Base-by-base conservation (phyloP, 352 stramenopile species). In the Phytophthora rubi region DNA sequence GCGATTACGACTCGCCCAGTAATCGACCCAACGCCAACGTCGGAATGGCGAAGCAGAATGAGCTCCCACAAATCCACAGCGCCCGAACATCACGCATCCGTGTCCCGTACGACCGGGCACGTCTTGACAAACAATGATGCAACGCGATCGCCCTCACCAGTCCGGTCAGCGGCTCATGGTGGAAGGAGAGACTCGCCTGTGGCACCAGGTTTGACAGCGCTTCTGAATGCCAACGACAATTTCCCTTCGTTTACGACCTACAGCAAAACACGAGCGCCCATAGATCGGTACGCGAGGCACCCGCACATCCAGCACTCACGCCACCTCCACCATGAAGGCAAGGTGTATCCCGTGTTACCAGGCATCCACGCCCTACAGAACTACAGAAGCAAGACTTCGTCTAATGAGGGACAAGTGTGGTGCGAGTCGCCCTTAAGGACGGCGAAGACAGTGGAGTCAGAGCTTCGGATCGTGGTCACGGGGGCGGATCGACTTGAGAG, bases 331-430 rank as follows among this genome's bases (percentile, higher is more conserved):
- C 28, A 57, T 13, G 37, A 66, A 13, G 48, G 59, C 9, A 61
- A 67, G 4, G 35, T 59, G 18, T 70, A 65, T 49, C 65, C 70
- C 18, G 7, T 71, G 7, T 37, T 73, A 39, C 70, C 70, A 39
- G 28, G 65, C 4, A 63, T 77, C 9, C 59, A 64, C 10, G 45
- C 37, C 0, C 39, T 74, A 16, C 54, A 73, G 35, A 66, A 47
- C 54, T 65, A 65, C 37, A 52, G 51, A n/a, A 53, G 9, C 18
- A 45, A 16, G 39, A 7, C 12, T 56, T 28, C 53, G 23, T 16
- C 12, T 13, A 4, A 30, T 3, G 16, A 54, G 13, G 53, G 39
- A 32, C 61, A 23, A n/a, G 13, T 48, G 16, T 52, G 9, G 37
- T 49, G 26, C n/a, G n/a, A 65, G 10, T 51, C 23, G n/a, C 5